These are phyloP conservation scores for Pseudogymnoascus sp. DNA, from an alignment of 2,329 filamentous ascomycete species.

Conservation along the genomic window DNA sequence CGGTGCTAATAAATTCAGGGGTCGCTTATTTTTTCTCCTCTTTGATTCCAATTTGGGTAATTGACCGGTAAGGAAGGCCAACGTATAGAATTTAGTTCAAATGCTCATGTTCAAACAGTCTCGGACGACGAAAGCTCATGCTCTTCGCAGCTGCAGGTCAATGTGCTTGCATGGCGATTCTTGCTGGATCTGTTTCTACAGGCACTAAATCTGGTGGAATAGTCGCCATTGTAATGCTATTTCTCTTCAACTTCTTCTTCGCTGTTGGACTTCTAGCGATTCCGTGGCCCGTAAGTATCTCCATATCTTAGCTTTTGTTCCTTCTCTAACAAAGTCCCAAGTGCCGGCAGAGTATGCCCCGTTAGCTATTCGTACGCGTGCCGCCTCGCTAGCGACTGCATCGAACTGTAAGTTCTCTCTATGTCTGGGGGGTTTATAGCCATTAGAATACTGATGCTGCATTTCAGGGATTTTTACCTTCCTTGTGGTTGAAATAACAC, in stretches of 20 bases:
- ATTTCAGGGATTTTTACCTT: slow-evolving; percentile 19
- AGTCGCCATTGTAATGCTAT: slow-evolving; percentile 26
- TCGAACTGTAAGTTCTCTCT: slow-evolving; percentile 23
- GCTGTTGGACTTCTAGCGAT: slow-evolving; percentile 39
- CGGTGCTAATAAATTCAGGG: slow-evolving; percentile 18
- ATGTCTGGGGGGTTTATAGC: not conserved
- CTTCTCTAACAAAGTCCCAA: not conserved
- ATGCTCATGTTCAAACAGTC: slow-evolving; percentile 14
- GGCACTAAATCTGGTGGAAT: slow-evolving; percentile 33
- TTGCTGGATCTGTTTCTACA: slow-evolving; percentile 38
- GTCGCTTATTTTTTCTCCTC: slow-evolving; percentile 32
- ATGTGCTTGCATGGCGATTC: slow-evolving; percentile 42
- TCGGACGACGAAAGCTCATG: slow-evolving; percentile 51
- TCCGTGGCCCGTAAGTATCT: slow-evolving; percentile 35
- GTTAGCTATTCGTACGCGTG: slow-evolving; percentile 31
- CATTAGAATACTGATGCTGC: not conserved
- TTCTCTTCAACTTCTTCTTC: slow-evolving; percentile 42
- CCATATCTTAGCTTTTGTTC: not conserved
- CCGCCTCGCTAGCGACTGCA: slow-evolving; percentile 31
- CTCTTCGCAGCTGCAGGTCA: slow-evolving; percentile 36
- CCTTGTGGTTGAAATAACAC: slow-evolving; percentile 26
- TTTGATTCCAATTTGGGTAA: slow-evolving; percentile 28
- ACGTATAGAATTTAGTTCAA: not conserved
- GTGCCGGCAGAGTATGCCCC: slow-evolving; percentile 44
- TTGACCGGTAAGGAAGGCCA: slow-evolving; percentile 31